These are phyloP conservation scores for Eucalyptus brandiana DNA, from an alignment of 345 rosid species.

Conservation along the genomic window DNA sequence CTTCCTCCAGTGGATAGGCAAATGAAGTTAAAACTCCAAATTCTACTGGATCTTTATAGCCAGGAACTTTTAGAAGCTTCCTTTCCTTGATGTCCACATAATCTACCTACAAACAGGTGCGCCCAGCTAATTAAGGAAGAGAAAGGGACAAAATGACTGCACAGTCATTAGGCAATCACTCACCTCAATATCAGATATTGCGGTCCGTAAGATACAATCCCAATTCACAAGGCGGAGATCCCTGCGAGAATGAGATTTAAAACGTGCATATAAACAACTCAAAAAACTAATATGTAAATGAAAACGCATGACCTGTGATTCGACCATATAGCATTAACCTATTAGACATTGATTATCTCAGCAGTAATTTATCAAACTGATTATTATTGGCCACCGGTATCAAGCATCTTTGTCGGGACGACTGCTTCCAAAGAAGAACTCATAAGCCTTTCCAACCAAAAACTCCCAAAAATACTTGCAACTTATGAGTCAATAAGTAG, in stretches of 20 bases:
- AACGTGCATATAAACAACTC: not conserved
- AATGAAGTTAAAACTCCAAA: slow-evolving; percentile 88
- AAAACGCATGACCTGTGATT: not conserved
- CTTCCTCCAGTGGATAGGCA: slow-evolving; percentile 83
- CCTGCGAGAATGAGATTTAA: slow-evolving; percentile 5
- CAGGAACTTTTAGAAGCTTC: slow-evolving; percentile 59
- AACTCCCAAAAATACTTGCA: not conserved
- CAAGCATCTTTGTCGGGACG: not conserved
- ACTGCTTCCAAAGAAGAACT: not conserved
- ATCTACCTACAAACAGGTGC: slow-evolving; percentile 53
- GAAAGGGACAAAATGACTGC: not conserved
- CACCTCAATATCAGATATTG: slow-evolving; percentile 90
- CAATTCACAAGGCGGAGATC: slow-evolving; percentile 80
- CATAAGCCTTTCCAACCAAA: not conserved
- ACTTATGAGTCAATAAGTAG: not conserved
- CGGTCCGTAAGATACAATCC: slow-evolving; percentile 81
- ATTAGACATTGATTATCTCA: not conserved
- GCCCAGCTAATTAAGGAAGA: not conserved
- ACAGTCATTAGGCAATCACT: not conserved
- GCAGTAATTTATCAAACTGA: not conserved
- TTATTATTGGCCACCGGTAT: not conserved
- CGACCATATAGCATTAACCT: not conserved
- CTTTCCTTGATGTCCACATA: slow-evolving; percentile 60
- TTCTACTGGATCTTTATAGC: slow-evolving; percentile 77
- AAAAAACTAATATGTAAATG: not conserved